phyloP scores from a whole-genome alignment of 208 protist genomes.

The Lotmaria passim region DNA sequence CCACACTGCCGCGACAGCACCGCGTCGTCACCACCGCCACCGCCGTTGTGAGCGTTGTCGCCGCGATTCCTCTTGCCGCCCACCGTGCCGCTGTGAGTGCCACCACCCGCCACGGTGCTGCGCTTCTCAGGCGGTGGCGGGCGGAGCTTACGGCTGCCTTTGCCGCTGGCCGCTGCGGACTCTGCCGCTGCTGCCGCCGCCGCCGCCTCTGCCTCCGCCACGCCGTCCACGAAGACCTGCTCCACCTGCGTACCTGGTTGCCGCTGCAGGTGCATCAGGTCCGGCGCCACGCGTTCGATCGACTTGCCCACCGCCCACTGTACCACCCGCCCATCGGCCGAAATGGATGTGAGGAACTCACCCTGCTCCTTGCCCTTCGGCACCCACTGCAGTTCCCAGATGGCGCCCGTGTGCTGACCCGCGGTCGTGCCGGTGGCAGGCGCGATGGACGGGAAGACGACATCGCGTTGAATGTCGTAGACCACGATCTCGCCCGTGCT shows the following conservation, averaged over 20 bases:
- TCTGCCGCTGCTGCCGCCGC: conserved; percentile 36
- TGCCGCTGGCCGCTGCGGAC: not conserved
- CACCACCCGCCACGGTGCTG: not conserved
- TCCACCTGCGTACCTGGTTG: conserved; percentile 73
- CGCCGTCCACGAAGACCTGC: conserved; percentile 73
- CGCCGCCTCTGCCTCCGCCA: conserved; percentile 56
- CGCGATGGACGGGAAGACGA: conserved; percentile 72
- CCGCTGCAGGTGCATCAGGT: conserved; percentile 94
- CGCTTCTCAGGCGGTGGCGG: not conserved
- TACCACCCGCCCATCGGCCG: conserved; percentile 95
- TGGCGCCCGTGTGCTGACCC: conserved; percentile 94
- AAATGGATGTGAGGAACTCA: conserved; percentile 95
- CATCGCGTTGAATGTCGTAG: conserved; percentile 92
- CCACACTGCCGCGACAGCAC: conserved; percentile 93
- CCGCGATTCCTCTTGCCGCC: not conserved
- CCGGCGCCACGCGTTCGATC: conserved; percentile 83
- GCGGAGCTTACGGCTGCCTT: conserved; percentile 7
- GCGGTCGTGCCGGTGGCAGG: conserved; percentile 43
- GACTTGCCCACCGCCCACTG: conserved; percentile 96
- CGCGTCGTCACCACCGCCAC: conserved; percentile 60
- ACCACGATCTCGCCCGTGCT: conserved; percentile 93
- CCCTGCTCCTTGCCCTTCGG: conserved; percentile 83
- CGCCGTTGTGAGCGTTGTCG: not conserved
- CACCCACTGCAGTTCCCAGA: conserved; percentile 96
- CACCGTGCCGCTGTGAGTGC: not conserved